Evolutionary conservation across 208 protist genomes (phyloP).

Genomic region (Leishmania guyanensis): DNA sequence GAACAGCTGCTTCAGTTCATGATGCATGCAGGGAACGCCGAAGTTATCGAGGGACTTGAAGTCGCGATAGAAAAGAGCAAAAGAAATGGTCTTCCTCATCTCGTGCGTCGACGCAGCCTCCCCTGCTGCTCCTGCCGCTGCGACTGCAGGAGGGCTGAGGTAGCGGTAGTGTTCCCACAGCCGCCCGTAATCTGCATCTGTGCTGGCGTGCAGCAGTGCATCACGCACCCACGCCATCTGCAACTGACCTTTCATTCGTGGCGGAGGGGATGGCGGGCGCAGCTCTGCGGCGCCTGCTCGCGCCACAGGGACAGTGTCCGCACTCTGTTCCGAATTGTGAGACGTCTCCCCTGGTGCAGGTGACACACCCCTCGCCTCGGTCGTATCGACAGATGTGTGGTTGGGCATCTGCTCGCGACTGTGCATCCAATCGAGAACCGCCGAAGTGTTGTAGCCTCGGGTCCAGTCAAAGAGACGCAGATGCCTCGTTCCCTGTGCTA

Average conservation of each 20-base stretch:
- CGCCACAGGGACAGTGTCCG: background rate
- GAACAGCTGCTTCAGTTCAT: conserved; percentile 49
- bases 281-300: background rate
- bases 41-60: conserved; percentile 62
- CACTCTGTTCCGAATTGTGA: background rate
- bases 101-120: conserved; percentile 1
- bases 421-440: conserved; percentile 18
- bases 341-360: conserved; percentile 30
- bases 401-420: background rate
- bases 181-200: conserved; percentile 35
- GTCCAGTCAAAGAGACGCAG: conserved; percentile 35
- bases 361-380: conserved; percentile 13
- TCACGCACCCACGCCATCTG: conserved; percentile 34
- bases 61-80: conserved; percentile 46
- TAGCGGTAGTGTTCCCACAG: conserved; percentile 63
- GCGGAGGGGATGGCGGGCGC: conserved; percentile 12
- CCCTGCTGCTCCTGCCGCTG: background rate
- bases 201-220: conserved; percentile 43
- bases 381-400: background rate
- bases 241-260: conserved; percentile 48
- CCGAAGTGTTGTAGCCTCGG: conserved; percentile 21
- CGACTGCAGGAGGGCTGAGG: conserved; percentile 6
- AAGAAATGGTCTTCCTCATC: conserved; percentile 26
- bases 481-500: background rate
- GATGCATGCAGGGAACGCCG: conserved; percentile 53